Percentiles rank a stretch among this genome's conserved stretches.
These are phyloP conservation scores for Prunus kanzakura DNA, from an alignment of 306 rosid genomes.

Conservation along the genomic window DNA sequence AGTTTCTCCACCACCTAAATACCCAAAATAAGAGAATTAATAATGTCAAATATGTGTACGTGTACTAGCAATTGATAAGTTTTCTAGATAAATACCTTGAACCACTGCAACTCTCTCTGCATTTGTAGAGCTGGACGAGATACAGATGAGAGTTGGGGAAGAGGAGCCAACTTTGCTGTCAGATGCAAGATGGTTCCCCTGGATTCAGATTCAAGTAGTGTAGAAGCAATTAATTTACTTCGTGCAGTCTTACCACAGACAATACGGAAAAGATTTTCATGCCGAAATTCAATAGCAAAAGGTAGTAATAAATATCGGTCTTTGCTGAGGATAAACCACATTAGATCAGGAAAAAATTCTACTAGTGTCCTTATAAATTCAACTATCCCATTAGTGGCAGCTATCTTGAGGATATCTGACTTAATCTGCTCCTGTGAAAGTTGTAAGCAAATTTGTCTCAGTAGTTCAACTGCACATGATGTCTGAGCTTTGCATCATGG, in stretches of 20 bases:
- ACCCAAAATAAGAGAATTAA: not conserved
- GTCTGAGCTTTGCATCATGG: conserved; percentile 43
- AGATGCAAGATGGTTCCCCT: conserved; percentile 35
- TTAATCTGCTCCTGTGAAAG: conserved; percentile 12
- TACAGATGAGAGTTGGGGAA: conserved; percentile 29
- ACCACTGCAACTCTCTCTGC: conserved; percentile 47
- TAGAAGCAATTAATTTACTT: not conserved
- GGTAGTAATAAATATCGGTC: conserved; percentile 35
- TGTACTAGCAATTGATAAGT: not conserved
- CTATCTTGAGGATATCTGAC: conserved; percentile 12
- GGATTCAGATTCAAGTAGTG: not conserved
- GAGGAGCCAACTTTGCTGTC: conserved; percentile 43
- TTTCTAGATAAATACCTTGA: not conserved
- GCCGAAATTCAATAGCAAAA: conserved; percentile 37
- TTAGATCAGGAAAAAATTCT: conserved; percentile 41
- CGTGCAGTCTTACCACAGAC: conserved; percentile 29
- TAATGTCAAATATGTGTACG: not conserved
- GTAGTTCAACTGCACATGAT: conserved; percentile 37
- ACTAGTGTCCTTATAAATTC: conserved; percentile 42
- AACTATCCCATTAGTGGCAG: conserved; percentile 40
- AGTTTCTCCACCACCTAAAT: conserved; percentile 8
- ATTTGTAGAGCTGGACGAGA: conserved; percentile 53
- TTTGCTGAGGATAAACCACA: conserved; percentile 30
- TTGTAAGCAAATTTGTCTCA: conserved; percentile 29
- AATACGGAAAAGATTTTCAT: conserved; percentile 39